Base-by-base conservation (phyloP, 768 basidiomycete species). In the Phylloporus arenicola region DNA sequence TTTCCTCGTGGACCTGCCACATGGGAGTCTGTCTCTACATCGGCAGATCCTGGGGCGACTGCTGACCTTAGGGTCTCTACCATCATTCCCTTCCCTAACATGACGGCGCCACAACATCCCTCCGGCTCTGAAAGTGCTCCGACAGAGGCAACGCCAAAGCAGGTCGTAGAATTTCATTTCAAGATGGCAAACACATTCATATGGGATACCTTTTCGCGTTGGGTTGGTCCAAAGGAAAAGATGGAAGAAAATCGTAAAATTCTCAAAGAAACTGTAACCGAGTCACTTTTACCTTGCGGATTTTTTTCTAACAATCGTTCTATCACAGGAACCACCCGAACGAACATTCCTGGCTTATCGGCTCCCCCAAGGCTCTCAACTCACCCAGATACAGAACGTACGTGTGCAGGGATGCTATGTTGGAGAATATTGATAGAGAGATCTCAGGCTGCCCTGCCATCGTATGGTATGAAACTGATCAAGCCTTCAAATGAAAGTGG, bases 351-450 rank as follows among this genome's bases (percentile, higher is more conserved):
- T 88, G 37, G 78, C 78, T 16, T 74, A 87, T 54, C 76, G 72
- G 47, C 65, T 89, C 2, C 67, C 80, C 1, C 73, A 80, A 47
- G 80, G 83, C 16, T 66, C 77, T 11, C 64, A 84, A 39, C 63
- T 86, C 25, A 68, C 72, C 7, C 81, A 86, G 58, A 70, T 90
- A 33, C 81, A 81, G 62, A 71, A 69, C 31, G 86, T 87, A 59
- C 48, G 77, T 55, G 35, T 39, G 9, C 22, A 20, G n/a, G 25
- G 7, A 40, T 35, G 12, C 8, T 24, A 35, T 11, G 12, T 35
- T 5, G 27, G 31, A 20, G 6, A 5, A 17, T 38, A n/a, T 25
- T 52, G 30, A 52, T 42, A 45, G 44, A 20, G 25, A 16, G 22
- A 14, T 46, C 22, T 22, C 50, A 73, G 84, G 75, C 77, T 20